Evolutionary conservation across 192 early-diverging fungal genomes (phyloP).

Genomic region (Diversispora epigaea): DNA sequence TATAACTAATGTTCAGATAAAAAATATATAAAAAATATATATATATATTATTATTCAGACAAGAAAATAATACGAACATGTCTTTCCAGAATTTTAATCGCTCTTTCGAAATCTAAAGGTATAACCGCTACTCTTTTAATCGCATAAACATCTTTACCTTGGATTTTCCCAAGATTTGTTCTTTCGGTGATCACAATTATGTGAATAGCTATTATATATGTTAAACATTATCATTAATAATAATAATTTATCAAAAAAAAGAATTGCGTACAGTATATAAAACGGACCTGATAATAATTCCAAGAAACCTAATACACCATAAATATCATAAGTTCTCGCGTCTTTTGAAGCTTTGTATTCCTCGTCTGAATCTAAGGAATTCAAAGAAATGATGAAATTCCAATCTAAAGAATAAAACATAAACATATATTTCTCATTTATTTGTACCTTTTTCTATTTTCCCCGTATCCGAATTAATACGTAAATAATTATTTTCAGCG

Average conservation of each 20-base stretch:
- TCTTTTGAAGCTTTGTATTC: not conserved
- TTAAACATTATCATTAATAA: not conserved
- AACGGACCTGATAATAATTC: conserved; percentile 15
- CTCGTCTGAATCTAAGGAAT: not conserved
- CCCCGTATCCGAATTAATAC: conserved; percentile 15
- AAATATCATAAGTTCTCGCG: conserved; percentile 16
- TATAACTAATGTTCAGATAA: not conserved
- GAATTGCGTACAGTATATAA: not conserved
- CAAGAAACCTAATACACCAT: conserved; percentile 18
- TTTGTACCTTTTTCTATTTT: not conserved
- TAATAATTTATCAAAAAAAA: not conserved
- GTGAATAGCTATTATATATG: not conserved
- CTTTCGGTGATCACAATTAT: conserved; percentile 16
- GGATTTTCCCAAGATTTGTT: conserved; percentile 9
- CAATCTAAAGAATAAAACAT: not conserved
- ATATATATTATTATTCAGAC: not conserved
- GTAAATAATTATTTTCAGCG: conserved; percentile 10
- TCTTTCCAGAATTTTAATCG: conserved; percentile 8
- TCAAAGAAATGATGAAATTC: too few species aligned
- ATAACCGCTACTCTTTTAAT: conserved; percentile 14
- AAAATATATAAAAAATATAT: not conserved
- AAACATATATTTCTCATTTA: not conserved
- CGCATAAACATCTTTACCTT: conserved; percentile 24
- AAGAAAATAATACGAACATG: conserved; percentile 11
- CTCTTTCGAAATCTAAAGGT: conserved; percentile 24